Base-by-base conservation (phyloP, 2,329 filamentous ascomycete species). In the Cercospora zeina region DNA sequence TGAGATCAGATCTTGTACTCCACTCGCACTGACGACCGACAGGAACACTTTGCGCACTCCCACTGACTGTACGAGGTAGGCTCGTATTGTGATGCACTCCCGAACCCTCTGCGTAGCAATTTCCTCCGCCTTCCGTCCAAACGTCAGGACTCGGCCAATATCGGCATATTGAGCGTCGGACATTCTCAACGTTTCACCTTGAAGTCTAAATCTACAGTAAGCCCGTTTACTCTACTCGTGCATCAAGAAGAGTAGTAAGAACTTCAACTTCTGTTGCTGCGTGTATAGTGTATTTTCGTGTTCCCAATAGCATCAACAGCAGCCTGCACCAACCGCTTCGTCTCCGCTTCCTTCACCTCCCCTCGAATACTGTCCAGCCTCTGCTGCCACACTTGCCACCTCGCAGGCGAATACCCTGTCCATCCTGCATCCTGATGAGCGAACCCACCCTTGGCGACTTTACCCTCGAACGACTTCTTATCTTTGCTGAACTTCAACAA, bases 401-500 rank as follows among this genome's bases (percentile, higher is more conserved):
- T 66, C 21, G 68, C 71, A 21, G 58, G 50, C 14, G 65, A 62
- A 49, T 69, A 74, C 0, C 72, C 72, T 14, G 61, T 67, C 71
- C 71, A 74, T 6, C 66, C 62, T 53, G 69, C 61, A 14, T 66
- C 63, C 24, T 63, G 61, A 27, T 65, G 67, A n/a, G 63, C 59
- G 21, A 68, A 63, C 1, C 72, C 71, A 1, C 69, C 64, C 47
- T 67, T 69, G 3, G 71, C 71, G 3, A 72, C 61, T 58, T 72
- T 72, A 13, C 71, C 70, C 3, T 72, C 69, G 42, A 72, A 74
- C 4, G 64, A 63, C 57, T 70, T 72, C n/a, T 65, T 60, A 7
- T 69, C 37, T 33, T 62, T 55, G 16, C 62, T 70, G 16, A 71
- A 64, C 24, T 59, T 64, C 21, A 59, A 60, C 13, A 74, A 54